These are phyloP conservation scores for Plectosphaerella sp. DNA, from an alignment of 2,329 filamentous ascomycete genomes.

Conservation along the genomic window DNA sequence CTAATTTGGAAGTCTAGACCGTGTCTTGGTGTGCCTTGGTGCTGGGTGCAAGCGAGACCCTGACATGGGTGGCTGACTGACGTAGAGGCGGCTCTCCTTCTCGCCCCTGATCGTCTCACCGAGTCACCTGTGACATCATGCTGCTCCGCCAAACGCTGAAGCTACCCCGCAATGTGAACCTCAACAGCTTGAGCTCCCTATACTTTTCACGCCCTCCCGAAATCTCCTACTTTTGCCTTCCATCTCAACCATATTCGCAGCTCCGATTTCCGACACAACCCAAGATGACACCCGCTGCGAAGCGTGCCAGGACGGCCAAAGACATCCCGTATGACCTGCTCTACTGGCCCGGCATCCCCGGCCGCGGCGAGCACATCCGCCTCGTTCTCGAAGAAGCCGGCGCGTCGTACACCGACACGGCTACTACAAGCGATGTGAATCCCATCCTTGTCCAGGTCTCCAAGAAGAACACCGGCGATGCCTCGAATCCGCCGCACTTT, in stretches of 20 bases:
- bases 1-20: no score
- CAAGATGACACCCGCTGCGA: slow-evolving; percentile 17
- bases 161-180: no score
- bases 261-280: not conserved
- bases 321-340: slow-evolving; percentile 56
- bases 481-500: slow-evolving; percentile 58
- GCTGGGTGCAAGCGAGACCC: no score
- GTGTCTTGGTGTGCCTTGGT: no score
- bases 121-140: no score
- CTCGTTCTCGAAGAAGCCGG: slow-evolving; percentile 67
- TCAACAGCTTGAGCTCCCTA: no score
- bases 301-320: slow-evolving; percentile 29
- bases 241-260: not conserved
- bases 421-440: slow-evolving; percentile 41
- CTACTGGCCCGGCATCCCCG: slow-evolving; percentile 70
- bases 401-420: slow-evolving; percentile 59
- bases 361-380: slow-evolving; percentile 70
- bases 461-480: slow-evolving; percentile 40
- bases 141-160: no score
- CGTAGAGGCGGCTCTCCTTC: no score
- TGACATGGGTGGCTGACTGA: no score
- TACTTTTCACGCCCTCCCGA: no score
- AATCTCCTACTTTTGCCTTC: no score
- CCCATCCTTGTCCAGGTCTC: slow-evolving; percentile 44
- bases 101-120: no score